A percentile compares a stretch with the other conserved stretches of the same genome.
phyloP scores from a whole-genome alignment of 2,329 filamentous ascomycete genomes.

The Fusarium sp. region DNA sequence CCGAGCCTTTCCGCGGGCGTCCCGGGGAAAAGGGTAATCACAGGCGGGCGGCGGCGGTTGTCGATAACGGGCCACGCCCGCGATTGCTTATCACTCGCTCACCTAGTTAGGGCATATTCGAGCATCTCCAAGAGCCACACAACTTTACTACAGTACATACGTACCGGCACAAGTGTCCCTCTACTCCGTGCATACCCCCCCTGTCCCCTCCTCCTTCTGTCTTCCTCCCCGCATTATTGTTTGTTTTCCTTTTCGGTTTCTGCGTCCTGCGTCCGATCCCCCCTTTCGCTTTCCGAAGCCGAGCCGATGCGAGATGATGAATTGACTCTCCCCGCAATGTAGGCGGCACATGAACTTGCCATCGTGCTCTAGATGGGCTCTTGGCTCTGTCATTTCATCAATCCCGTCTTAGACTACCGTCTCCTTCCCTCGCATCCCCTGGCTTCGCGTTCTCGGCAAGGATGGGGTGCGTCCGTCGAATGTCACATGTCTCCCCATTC shows the following conservation, averaged over 20 bases:
- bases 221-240: constrained; percentile 31
- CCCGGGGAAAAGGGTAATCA: constrained; percentile 34
- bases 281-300: constrained; percentile 12
- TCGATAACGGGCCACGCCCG: constrained; percentile 28
- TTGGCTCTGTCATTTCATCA: neutral
- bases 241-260: constrained; percentile 6
- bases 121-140: neutral
- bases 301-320: constrained; percentile 23
- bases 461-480: constrained; percentile 35
- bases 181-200: constrained; percentile 4
- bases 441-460: neutral
- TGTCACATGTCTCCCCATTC: constrained; percentile 39
- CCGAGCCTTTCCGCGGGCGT: constrained; percentile 45
- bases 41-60: neutral
- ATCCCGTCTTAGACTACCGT: neutral
- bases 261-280: neutral
- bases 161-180: neutral
- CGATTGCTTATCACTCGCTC: constrained; percentile 9
- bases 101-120: constrained; percentile 5
- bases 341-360: neutral
- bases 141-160: neutral
- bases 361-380: neutral
- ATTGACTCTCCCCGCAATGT: constrained; percentile 11
- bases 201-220: constrained; percentile 7
- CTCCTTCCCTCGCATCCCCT: neutral